A percentile compares a stretch with the other conserved stretches of the same genome.
Conservation (phyloP, 345 rosid species). For the Populus alba region DNA sequence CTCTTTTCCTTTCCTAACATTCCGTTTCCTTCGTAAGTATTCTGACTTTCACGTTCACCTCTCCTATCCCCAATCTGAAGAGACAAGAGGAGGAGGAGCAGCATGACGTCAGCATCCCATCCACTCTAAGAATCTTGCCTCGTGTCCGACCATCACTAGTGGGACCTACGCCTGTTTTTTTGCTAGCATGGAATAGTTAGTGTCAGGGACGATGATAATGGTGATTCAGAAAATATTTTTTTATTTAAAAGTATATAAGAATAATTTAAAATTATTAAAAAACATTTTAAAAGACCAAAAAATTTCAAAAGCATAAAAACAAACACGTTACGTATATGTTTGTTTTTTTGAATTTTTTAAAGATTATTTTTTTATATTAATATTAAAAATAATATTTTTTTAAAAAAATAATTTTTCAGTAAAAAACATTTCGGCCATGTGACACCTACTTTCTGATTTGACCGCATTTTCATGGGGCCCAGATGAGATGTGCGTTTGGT, state of each 20-base stretch:
- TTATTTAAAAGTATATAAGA: too few relatives aligned
- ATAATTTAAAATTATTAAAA: too few relatives aligned
- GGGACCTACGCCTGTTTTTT: neutral
- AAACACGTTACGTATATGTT: too few relatives aligned
- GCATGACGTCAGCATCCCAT: neutral
- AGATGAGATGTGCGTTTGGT: neutral
- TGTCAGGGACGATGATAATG: too few relatives aligned
- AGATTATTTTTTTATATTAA: too few relatives aligned
- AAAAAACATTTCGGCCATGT: neutral
- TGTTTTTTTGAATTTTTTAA: too few relatives aligned
- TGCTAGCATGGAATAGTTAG: neutral
- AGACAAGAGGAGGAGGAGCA: neutral
- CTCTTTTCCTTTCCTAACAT: neutral
- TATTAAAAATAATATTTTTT: too few relatives aligned
- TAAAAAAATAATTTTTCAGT: too few relatives aligned
- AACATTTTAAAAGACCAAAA: too few relatives aligned
- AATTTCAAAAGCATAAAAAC: too few relatives aligned
- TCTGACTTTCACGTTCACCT: slow-evolving; percentile 4
- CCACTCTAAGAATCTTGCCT: neutral
- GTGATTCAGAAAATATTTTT: too few relatives aligned
- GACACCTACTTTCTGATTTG: neutral
- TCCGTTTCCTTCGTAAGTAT: neutral
- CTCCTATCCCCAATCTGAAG: neutral
- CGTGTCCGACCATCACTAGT: neutral
- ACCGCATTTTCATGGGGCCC: slow-evolving; percentile 4